phyloP scores from a whole-genome alignment of 441 rosid genomes.

The Euphorbia celastroides region DNA sequence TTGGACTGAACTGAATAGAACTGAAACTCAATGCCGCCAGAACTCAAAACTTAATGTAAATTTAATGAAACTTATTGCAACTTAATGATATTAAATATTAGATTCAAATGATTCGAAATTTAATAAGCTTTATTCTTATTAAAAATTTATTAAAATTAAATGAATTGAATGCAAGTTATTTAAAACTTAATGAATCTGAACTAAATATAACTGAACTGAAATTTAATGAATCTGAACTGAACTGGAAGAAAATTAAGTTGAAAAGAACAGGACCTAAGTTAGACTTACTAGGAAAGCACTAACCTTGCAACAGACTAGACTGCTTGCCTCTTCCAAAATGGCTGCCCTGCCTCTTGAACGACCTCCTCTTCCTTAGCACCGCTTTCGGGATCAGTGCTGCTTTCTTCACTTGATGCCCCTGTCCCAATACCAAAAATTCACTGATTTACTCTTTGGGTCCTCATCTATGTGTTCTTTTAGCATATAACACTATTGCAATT shows the following conservation, averaged over 20 bases:
- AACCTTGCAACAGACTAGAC: conserved; percentile 49
- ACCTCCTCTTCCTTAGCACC: conserved; percentile 69
- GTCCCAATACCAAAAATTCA: conserved; percentile 16
- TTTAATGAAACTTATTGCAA: too few species aligned
- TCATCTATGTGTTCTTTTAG: neutral
- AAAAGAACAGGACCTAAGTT: neutral
- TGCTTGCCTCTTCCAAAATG: conserved; percentile 75
- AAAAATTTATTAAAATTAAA: too few species aligned
- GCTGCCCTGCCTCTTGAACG: conserved; percentile 69
- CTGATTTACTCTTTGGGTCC: too few species aligned
- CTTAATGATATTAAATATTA: too few species aligned
- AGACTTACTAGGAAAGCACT: neutral
- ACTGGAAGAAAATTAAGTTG: neutral
- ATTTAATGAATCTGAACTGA: neutral
- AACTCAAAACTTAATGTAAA: too few species aligned
- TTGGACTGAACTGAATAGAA: too few species aligned
- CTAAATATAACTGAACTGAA: too few species aligned
- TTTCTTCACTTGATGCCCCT: conserved; percentile 66
- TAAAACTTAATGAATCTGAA: too few species aligned
- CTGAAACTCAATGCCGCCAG: too few species aligned
- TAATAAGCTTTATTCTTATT: too few species aligned
- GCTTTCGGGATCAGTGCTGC: conserved; percentile 54
- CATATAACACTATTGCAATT: neutral
- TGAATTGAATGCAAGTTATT: too few species aligned
- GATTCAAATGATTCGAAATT: too few species aligned